Evolutionary conservation across 169 alveolate species (phyloP), one percentile per base, ranked within the genome.

Genomic region (Amoebophrya sp.): DNA sequence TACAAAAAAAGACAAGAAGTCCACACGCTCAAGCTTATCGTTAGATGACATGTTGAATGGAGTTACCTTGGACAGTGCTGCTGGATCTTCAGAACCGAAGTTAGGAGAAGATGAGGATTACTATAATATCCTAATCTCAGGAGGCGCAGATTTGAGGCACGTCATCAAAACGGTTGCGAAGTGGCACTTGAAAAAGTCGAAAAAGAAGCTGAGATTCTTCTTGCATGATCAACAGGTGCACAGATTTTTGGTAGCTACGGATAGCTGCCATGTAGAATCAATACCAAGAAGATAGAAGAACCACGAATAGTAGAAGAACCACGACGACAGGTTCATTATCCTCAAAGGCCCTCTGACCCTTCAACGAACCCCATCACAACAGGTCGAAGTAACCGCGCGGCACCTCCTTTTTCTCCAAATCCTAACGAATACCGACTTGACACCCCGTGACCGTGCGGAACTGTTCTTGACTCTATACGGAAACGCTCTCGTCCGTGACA

Each of bases 391-490:
- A 36, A 65, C 83, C 39, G 83, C 83, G 2, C 83, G 83, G 33
- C 83, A 65, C 83, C 26, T 65, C 3, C 83, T 65, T 10, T 65
- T 65, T 26, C 33, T 65, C 39, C 83, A 65, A 26, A 65, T 65
- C 83, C 83, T 65, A 0, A 6, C 83, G 33, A 65, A 65, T 26
- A 65, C 83, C 10, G 33, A 26, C 33, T 36, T 65, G 12, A 65
- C 83, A 36, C 83, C 83, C 83, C 83, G 83, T 10, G 83, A 65
- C 83, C 83, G 83, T 29, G 83, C 83, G 33, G 83, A 65, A 36
- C 83, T 12, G 83, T 65, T 65, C 26, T 36, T 65, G 38, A 65
- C 83, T 1, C 83, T 65, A 36, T 65, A 65, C 83, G 83, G 83
- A 65, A 65, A 65, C 83, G 83, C 83, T 0, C 83, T 65, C 83